Percentiles rank a stretch among this genome's conserved stretches.
These are phyloP conservation scores for Plasmodium relictum DNA, from an alignment of 169 alveolate species.

Conservation along the genomic window DNA sequence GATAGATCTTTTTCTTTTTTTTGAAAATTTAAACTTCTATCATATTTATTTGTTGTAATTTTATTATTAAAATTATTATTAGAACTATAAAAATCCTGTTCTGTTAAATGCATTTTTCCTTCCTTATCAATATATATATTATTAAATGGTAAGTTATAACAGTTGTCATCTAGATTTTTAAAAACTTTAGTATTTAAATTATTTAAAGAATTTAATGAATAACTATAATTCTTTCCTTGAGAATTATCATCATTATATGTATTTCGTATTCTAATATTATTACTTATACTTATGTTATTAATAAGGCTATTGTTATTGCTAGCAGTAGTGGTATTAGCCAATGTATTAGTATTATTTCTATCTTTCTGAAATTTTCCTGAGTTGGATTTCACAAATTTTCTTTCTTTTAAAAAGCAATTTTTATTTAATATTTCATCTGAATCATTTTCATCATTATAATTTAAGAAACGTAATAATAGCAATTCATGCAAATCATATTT, in stretches of 20 bases:
- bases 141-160: conserved; percentile 32
- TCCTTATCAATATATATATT: conserved; percentile 53
- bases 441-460: conserved; percentile 2
- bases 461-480: conserved; percentile 58
- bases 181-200: conserved; percentile 25
- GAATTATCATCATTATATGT: conserved; percentile 18
- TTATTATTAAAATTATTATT: conserved; percentile 5
- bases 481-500: conserved; percentile 37
- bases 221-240: background rate
- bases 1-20: conserved; percentile 3
- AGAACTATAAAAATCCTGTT: conserved; percentile 11
- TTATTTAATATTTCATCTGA: conserved; percentile 30
- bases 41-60: background rate
- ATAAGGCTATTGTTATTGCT: background rate
- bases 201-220: conserved; percentile 4
- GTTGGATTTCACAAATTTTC: conserved; percentile 7
- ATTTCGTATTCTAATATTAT: conserved; percentile 16
- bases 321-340: background rate
- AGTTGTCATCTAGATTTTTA: conserved; percentile 52
- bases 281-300: background rate
- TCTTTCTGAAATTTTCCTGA: conserved; percentile 40
- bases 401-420: conserved; percentile 51
- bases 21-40: conserved; percentile 1
- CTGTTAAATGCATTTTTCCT: conserved; percentile 70
- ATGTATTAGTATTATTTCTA: conserved; percentile 8